phyloP scores from a whole-genome alignment of 2,329 filamentous ascomycete species.

The Diaporthe sp. region DNA sequence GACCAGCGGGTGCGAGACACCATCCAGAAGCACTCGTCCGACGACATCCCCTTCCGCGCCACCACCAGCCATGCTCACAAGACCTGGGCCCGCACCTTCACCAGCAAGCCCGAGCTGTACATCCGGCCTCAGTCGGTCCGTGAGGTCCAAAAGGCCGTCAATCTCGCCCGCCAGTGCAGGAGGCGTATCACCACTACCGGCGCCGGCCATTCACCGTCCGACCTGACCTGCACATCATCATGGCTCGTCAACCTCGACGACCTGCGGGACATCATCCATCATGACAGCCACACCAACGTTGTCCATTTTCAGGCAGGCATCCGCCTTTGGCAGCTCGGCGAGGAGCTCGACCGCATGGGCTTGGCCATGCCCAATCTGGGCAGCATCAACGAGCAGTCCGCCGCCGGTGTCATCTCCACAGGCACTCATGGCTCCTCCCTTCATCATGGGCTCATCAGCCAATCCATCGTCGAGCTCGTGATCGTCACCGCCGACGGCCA shows the following conservation, averaged over 20 bases:
- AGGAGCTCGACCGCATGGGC: constrained; percentile 78
- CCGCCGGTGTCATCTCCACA: constrained; percentile 92
- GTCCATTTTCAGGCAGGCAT: constrained; percentile 92
- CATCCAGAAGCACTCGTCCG: constrained; percentile 40
- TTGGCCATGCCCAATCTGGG: constrained; percentile 92
- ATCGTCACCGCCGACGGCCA: constrained; percentile 87
- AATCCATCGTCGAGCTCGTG: constrained; percentile 79
- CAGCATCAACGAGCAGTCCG: constrained; percentile 94
- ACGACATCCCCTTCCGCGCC: constrained; percentile 80
- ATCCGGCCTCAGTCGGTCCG: constrained; percentile 83
- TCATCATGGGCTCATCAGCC: constrained; percentile 84
- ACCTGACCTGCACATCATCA: constrained; percentile 39
- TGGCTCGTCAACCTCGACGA: constrained; percentile 79
- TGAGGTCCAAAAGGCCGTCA: constrained; percentile 88
- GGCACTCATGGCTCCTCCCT: constrained; percentile 93
- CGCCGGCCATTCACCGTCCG: constrained; percentile 40
- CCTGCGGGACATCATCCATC: constrained; percentile 77
- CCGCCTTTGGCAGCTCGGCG: constrained; percentile 79
- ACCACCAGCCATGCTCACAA: constrained; percentile 80
- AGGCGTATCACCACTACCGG: constrained; percentile 79
- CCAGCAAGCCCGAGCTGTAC: constrained; percentile 90
- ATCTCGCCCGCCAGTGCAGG: constrained; percentile 83
- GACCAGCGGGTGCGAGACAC: constrained; percentile 38
- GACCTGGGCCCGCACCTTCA: constrained; percentile 96
- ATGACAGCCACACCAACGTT: constrained; percentile 74